These are phyloP conservation scores for Neospora caninum DNA, from an alignment of 169 alveolate species.

Conservation along the genomic window DNA sequence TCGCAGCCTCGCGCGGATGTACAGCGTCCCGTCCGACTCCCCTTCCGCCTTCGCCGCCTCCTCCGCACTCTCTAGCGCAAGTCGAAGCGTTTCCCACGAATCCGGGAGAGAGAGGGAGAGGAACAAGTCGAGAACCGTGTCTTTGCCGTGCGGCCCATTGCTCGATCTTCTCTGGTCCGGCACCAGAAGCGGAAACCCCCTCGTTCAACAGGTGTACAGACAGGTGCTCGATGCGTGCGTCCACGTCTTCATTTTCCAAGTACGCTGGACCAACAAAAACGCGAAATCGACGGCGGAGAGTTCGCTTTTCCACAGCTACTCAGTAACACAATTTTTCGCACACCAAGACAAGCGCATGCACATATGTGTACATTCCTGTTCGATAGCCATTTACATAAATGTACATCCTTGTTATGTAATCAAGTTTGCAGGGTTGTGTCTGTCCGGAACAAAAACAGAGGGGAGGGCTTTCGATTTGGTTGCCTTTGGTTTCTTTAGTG, in stretches of 20 bases:
- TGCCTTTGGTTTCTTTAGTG: too few species aligned
- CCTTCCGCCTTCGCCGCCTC: background rate
- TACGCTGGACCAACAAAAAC: too few species aligned
- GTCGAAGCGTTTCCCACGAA: background rate
- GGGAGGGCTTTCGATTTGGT: background rate
- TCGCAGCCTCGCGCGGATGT: background rate
- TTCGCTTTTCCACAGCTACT: too few species aligned
- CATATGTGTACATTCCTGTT: too few species aligned
- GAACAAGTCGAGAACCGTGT: background rate
- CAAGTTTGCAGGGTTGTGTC: too few species aligned
- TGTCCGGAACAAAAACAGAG: too few species aligned
- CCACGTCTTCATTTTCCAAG: slow-evolving; percentile 65
- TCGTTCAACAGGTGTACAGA: slow-evolving; percentile 55
- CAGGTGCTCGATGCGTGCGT: slow-evolving; percentile 66
- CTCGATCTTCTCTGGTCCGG: slow-evolving; percentile 62
- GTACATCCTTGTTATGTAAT: too few species aligned
- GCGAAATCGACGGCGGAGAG: too few species aligned
- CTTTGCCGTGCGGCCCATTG: slow-evolving; percentile 53
- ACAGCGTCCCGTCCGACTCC: background rate
- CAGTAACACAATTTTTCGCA: too few species aligned
- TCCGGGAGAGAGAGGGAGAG: too few species aligned
- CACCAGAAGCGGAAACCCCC: slow-evolving; percentile 54
- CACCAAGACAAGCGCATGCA: too few species aligned
- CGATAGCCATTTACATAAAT: too few species aligned
- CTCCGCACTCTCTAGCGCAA: background rate